These are phyloP conservation scores for Ottelia alismoides DNA, from an alignment of 106 monocot species.

Conservation along the genomic window DNA sequence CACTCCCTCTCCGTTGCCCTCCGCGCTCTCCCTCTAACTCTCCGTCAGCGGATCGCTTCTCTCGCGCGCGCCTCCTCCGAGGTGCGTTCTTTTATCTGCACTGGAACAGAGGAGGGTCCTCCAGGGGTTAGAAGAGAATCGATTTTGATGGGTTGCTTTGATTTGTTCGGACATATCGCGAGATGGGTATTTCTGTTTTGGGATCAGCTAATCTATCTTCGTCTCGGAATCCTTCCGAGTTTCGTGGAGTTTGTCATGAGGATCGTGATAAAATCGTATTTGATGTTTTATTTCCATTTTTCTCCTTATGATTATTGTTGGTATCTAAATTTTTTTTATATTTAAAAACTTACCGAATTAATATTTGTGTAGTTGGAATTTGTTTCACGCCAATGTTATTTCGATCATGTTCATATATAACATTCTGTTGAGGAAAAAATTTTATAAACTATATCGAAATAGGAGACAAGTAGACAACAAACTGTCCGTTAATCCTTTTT, in stretches of 20 bases:
- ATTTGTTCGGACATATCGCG: not conserved
- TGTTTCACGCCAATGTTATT: no score
- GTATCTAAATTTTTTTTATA: no score
- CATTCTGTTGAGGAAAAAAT: no score
- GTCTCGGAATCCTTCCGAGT: not conserved
- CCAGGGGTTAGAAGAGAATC: not conserved
- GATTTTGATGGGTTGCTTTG: not conserved
- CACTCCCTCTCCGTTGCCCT: no score
- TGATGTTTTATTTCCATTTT: no score
- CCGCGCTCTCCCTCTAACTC: slow-evolving; percentile 31
- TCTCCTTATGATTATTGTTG: no score
- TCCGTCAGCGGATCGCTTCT: slow-evolving; percentile 2
- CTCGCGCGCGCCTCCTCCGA: slow-evolving; percentile 2
- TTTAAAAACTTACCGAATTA: no score
- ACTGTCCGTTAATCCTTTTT: no score
- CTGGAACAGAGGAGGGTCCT: no score
- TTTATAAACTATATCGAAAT: no score
- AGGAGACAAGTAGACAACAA: no score
- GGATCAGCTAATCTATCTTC: not conserved
- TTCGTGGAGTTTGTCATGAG: not conserved
- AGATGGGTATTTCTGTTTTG: not conserved
- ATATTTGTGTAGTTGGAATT: not conserved
- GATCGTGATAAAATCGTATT: not conserved
- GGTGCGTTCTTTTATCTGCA: slow-evolving; percentile 5
- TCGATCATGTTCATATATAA: no score